Conservation (phyloP, 148 eudicot species). For the Persicaria tinctoria region DNA sequence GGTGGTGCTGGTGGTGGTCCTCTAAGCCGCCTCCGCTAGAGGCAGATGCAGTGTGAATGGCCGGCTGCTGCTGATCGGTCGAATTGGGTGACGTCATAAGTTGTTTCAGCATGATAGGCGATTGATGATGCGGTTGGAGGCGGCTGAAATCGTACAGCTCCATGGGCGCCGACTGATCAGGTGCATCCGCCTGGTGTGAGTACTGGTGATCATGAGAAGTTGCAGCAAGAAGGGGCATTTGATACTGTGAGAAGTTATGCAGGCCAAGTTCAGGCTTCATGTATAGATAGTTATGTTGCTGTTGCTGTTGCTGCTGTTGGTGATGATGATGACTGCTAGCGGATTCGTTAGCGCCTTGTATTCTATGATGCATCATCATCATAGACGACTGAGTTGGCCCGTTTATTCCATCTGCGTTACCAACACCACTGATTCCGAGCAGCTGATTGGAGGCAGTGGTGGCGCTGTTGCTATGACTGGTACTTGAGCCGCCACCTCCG, state of each 20-base stretch:
- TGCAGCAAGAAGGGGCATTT: constrained; percentile 23
- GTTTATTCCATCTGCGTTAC: constrained; percentile 1
- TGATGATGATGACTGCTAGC: constrained; percentile 2
- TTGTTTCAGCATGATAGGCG: constrained; percentile 36
- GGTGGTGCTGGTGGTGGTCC: constrained; percentile 30
- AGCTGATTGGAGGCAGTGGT: constrained; percentile 31
- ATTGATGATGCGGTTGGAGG: constrained; percentile 17
- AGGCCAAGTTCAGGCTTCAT: constrained; percentile 36
- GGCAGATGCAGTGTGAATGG: constrained; percentile 17
- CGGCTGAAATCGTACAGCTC: constrained; percentile 25
- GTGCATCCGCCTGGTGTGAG: constrained; percentile 15
- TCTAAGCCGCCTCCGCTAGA: constrained; percentile 21
- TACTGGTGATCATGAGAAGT: constrained; percentile 25
- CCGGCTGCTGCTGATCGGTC: constrained; percentile 17
- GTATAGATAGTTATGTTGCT: constrained; percentile 40
- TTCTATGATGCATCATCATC: constrained; percentile 18
- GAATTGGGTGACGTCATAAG: constrained; percentile 29
- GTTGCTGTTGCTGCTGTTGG: neutral
- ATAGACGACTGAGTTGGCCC: constrained; percentile 31
- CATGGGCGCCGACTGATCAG: constrained; percentile 20
- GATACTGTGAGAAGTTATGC: constrained; percentile 51
- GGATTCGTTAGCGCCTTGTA: neutral
- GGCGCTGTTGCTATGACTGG: constrained; percentile 14
- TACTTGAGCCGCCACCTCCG: constrained; percentile 24
- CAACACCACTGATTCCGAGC: constrained; percentile 11